These are phyloP conservation scores for Neonectria faginata DNA, from an alignment of 2,329 filamentous ascomycete species.

Conservation along the genomic window DNA sequence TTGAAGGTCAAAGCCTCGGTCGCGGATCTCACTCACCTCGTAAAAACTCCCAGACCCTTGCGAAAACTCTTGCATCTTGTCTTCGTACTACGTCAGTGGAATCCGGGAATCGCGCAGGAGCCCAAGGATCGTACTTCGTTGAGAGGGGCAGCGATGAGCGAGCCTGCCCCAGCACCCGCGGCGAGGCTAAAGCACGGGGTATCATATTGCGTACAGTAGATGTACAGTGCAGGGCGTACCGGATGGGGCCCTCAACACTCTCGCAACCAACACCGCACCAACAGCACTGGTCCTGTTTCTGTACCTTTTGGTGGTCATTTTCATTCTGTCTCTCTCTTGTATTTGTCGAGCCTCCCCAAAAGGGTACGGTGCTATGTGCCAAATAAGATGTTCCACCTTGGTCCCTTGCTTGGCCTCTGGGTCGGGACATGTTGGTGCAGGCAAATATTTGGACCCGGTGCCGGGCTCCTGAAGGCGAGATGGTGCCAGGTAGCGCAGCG, in stretches of 20 bases:
- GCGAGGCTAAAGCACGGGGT: constrained; percentile 36
- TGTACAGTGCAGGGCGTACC: background rate
- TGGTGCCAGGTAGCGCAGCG: constrained; percentile 10
- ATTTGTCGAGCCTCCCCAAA: constrained; percentile 31
- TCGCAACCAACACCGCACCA: constrained; percentile 28
- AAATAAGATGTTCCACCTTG: constrained; percentile 16
- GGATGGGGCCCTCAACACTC: constrained; percentile 12
- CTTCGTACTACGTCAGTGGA: background rate
- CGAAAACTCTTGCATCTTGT: background rate
- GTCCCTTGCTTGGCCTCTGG: constrained; percentile 24
- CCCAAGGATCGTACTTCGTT: constrained; percentile 15
- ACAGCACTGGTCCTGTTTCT: constrained; percentile 17
- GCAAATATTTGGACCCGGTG: constrained; percentile 11
- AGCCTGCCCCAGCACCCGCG: constrained; percentile 25
- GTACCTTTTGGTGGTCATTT: constrained; percentile 9
- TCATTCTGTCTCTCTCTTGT: constrained; percentile 8
- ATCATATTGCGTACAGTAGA: constrained; percentile 35
- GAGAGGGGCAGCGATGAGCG: constrained; percentile 33
- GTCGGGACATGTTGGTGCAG: constrained; percentile 16
- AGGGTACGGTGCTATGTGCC: constrained; percentile 17
- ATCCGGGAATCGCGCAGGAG: background rate
- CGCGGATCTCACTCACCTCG: background rate
- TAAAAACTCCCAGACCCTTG: background rate
- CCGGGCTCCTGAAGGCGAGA: constrained; percentile 6
- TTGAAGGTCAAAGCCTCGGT: background rate